A percentile compares a stretch with the other conserved stretches of the same genome.
These are phyloP conservation scores for Naganishia vishniacii DNA, from an alignment of 768 basidiomycete genomes.

Conservation along the genomic window DNA sequence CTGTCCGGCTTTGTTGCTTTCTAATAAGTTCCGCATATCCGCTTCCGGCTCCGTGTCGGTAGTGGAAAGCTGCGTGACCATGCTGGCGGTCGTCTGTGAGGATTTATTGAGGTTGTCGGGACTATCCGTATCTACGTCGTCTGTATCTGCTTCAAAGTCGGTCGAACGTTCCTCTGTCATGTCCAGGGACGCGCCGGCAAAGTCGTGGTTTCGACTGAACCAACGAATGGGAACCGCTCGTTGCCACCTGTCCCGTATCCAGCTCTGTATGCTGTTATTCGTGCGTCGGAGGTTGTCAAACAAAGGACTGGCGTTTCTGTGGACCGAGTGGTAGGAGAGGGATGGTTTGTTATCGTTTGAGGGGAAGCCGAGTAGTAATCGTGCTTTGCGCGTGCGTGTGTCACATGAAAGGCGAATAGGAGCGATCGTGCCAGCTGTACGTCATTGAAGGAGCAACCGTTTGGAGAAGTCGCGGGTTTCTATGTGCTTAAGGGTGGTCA, in stretches of 20 bases:
- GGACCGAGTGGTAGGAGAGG: too few species aligned
- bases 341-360: not conserved
- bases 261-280: not conserved
- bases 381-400: not conserved
- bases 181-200: not conserved
- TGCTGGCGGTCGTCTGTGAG: not conserved
- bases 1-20: not conserved
- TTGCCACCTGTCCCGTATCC: not conserved
- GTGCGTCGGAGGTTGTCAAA: too few species aligned
- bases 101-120: not conserved
- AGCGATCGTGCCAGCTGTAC: conserved; percentile 5
- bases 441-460: not conserved
- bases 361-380: not conserved
- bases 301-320: too few species aligned
- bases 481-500: too few species aligned
- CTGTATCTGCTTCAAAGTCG: conserved; percentile 8
- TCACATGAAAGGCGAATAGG: conserved; percentile 17
- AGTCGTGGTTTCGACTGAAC: too few species aligned
- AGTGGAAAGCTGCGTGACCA: not conserved
- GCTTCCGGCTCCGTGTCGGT: not conserved
- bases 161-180: conserved; percentile 2
- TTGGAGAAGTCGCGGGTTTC: too few species aligned
- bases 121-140: not conserved
- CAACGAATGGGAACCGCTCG: too few species aligned
- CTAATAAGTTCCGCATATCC: not conserved